phyloP scores from a whole-genome alignment of 2,329 filamentous ascomycete genomes.

The Verticillium longisporum region DNA sequence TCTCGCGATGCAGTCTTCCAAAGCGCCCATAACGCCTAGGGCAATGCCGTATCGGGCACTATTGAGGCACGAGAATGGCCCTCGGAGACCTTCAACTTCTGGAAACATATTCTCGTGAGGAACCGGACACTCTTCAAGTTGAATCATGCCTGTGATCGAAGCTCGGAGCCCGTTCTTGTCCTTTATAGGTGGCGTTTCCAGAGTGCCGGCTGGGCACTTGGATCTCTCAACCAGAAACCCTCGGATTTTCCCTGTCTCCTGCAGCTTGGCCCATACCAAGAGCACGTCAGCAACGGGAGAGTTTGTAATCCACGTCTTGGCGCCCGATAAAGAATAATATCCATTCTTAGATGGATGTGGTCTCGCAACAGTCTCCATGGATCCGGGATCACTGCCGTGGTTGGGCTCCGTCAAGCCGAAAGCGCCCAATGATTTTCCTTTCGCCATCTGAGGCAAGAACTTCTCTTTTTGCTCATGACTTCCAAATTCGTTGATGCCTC shows the following conservation, averaged over 20 bases:
- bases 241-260: constrained; percentile 86
- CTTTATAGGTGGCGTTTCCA: constrained; percentile 88
- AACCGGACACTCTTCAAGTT: constrained; percentile 85
- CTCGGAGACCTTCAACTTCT: constrained; percentile 74
- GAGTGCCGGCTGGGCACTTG: constrained; percentile 76
- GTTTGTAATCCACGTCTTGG: constrained; percentile 96
- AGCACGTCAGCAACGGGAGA: constrained; percentile 82
- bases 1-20: constrained; percentile 83
- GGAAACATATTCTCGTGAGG: constrained; percentile 92
- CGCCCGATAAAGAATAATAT: constrained; percentile 69
- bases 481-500: constrained; percentile 82
- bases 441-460: constrained; percentile 73
- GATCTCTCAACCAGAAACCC: constrained; percentile 86
- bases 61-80: constrained; percentile 92
- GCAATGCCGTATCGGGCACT: constrained; percentile 90
- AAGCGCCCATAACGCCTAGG: constrained; percentile 84
- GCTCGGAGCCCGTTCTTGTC: constrained; percentile 93
- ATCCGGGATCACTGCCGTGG: constrained; percentile 84
- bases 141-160: constrained; percentile 96
- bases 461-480: constrained; percentile 82
- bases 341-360: constrained; percentile 79
- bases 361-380: constrained; percentile 83
- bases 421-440: constrained; percentile 74
- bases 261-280: constrained; percentile 87
- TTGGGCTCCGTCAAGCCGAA: constrained; percentile 92